Evolutionary conservation across 164 flowering plant species (phyloP), one percentile per base, ranked within the genome.

Genomic region (Euptelea pleiosperma): DNA sequence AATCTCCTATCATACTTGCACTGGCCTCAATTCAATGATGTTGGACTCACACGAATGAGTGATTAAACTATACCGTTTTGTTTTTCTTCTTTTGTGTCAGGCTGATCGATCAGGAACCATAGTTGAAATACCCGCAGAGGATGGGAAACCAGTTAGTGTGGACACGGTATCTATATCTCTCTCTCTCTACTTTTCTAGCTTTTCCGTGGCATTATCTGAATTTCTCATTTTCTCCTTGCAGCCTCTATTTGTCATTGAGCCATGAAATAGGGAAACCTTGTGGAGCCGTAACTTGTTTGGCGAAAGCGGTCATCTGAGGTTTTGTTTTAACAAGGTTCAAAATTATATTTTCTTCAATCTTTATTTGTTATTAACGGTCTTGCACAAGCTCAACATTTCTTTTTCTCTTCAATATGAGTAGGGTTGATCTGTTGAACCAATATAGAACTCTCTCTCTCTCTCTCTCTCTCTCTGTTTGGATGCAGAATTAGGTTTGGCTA

Each of bases 81-180:
- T 62, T 15, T 46, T 49, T 26, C 45, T 34, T 25, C 10, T 21
- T 8, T 46, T 52, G 3, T 43, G n/a, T 28, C 70, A 84, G 90
- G 85, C 87, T 63, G 82, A 82, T 63, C 79, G 74, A 52, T 75
- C 87, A 12, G 90, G 90, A 57, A 84, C 82, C 19, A 25, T 84
- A 52, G 61, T 66, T 55, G 87, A 82, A 69, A 54, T 84, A 48
- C 65, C 74, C 24, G 73, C 30, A 14, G 85, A 78, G 49, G 81
- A 82, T 67, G 84, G 81, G 10, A 80, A 84, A 68, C 77, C 87
- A 56, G 87, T 84, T 61, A 84, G 85, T 42, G 58, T 80, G 35
- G 87, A 77, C 74, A 66, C 46, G 76, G 87, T 84, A 65, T 9
- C 9, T 10, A 44, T 57, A 62, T 55, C 55, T 60, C 45, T 57